phyloP scores from a whole-genome alignment of 495 filamentous ascomycete species.

The Daldinia caldariorum region DNA sequence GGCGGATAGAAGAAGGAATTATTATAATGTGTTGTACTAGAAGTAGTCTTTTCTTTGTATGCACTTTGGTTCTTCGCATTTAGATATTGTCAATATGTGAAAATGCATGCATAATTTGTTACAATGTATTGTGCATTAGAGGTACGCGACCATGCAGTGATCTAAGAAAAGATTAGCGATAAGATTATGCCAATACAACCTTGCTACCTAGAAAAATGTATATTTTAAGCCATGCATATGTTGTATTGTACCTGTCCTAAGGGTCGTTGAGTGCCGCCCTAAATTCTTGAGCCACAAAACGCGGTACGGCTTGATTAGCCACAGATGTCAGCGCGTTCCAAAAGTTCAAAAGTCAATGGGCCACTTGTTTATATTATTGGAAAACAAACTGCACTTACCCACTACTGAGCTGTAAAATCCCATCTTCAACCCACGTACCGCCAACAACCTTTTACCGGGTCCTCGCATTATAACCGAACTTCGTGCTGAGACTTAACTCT shows the following conservation, averaged over 20 bases:
- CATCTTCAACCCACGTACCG: constrained; percentile 12
- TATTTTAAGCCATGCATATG: too few relatives aligned
- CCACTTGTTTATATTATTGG: constrained; percentile 46
- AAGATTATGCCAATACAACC: too few relatives aligned
- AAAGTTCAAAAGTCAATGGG: constrained; percentile 13
- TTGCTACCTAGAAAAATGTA: too few relatives aligned
- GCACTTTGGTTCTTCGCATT: neutral
- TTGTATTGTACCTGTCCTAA: too few relatives aligned
- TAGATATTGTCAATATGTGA: too few relatives aligned
- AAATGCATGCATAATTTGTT: too few relatives aligned
- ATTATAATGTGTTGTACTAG: too few relatives aligned
- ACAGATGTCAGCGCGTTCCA: constrained; percentile 29
- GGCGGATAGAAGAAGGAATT: neutral
- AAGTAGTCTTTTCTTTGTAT: too few relatives aligned
- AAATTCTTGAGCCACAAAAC: constrained; percentile 23
- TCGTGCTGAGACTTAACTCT: constrained; percentile 8
- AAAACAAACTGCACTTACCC: constrained; percentile 42
- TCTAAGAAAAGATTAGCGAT: too few relatives aligned
- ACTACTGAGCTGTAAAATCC: constrained; percentile 19
- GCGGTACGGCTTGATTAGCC: constrained; percentile 28
- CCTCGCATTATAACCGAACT: constrained; percentile 7
- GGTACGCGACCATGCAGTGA: too few relatives aligned
- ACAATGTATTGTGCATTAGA: too few relatives aligned
- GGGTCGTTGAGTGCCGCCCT: neutral
- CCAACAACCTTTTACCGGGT: constrained; percentile 19